A percentile compares a stretch with the other conserved stretches of the same genome.
Evolutionary conservation across 768 basidiomycete species (phyloP).

Genomic region (Udeniomyces megalosporus): DNA sequence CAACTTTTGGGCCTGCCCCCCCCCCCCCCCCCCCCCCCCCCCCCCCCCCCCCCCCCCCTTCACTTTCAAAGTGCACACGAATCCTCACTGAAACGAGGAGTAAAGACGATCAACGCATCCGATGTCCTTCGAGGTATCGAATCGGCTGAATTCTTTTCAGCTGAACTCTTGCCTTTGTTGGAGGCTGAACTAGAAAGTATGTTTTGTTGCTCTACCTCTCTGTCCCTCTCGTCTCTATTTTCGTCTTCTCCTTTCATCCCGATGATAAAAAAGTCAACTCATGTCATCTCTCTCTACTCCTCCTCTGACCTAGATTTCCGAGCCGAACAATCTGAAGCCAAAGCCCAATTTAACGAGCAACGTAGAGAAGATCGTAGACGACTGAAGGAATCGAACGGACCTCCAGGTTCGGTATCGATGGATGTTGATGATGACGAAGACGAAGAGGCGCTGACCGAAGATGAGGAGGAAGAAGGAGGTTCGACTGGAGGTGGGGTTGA

Average conservation of each 20-base stretch:
- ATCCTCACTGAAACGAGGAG: conserved; percentile 63
- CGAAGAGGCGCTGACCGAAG: conserved; percentile 19
- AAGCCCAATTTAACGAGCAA: too few relatives aligned
- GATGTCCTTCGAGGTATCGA: conserved; percentile 81
- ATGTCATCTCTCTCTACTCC: too few relatives aligned
- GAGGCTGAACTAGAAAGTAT: conserved; percentile 49
- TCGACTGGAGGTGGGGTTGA: too few relatives aligned
- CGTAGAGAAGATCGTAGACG: conserved; percentile 7
- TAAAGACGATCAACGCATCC: conserved; percentile 74
- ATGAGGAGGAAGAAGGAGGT: not conserved
- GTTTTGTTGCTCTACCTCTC: conserved; percentile 18
- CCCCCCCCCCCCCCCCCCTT: too few relatives aligned
- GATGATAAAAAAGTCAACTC: too few relatives aligned
- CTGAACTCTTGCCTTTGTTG: conserved; percentile 46
- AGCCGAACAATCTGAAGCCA: too few relatives aligned
- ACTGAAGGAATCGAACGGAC: conserved; percentile 8
- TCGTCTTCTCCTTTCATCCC: too few relatives aligned
- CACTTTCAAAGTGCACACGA: conserved; percentile 55
- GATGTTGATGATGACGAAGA: conserved; percentile 21
- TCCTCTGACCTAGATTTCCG: too few relatives aligned
- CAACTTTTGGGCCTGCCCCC: not conserved
- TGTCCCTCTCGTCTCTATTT: not conserved
- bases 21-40: too few relatives aligned
- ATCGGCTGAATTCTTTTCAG: conserved; percentile 45
- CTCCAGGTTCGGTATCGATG: conserved; percentile 14